Conservation (phyloP, 129 eudicot genomes). For the Lactuca sativa region DNA sequence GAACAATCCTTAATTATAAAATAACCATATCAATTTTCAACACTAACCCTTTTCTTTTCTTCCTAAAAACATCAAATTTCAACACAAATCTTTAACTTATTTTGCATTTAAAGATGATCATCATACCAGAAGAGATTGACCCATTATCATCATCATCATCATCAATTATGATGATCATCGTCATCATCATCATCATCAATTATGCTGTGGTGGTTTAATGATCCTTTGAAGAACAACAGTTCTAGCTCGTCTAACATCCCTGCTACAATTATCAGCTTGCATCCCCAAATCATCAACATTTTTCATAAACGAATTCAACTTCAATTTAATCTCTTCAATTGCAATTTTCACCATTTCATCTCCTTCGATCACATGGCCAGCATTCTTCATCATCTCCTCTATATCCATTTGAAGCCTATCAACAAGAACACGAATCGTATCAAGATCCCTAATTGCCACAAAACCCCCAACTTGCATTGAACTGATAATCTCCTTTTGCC, state of each 20-base stretch:
- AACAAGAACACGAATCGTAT: conserved; percentile 60
- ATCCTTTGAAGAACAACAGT: conserved; percentile 84
- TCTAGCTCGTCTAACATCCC: conserved; percentile 80
- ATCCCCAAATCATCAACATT: conserved; percentile 78
- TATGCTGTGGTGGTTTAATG: conserved; percentile 44
- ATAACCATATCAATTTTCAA: background rate
- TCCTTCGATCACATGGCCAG: conserved; percentile 42
- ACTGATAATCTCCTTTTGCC: conserved; percentile 67
- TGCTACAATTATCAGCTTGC: conserved; percentile 75
- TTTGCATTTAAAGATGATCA: conserved; percentile 2
- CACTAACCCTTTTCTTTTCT: background rate
- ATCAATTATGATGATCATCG: conserved; percentile 19
- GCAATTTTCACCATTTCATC: conserved; percentile 74
- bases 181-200: conserved; percentile 20
- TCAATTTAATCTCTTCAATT: conserved; percentile 67
- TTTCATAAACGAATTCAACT: conserved; percentile 62
- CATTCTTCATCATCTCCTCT: conserved; percentile 48
- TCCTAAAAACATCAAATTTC: conserved; percentile 20
- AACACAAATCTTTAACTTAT: conserved; percentile 17
- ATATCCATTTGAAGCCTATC: conserved; percentile 73
- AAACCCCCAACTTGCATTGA: conserved; percentile 76
- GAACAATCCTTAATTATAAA: conserved; percentile 21
- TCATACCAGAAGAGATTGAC: background rate
- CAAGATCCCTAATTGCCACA: conserved; percentile 72
- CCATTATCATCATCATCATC: conserved; percentile 5